Evolutionary conservation across 768 basidiomycete genomes (phyloP), one percentile per base, ranked within the genome.

Genomic region (Leccinellum rugosiceps): DNA sequence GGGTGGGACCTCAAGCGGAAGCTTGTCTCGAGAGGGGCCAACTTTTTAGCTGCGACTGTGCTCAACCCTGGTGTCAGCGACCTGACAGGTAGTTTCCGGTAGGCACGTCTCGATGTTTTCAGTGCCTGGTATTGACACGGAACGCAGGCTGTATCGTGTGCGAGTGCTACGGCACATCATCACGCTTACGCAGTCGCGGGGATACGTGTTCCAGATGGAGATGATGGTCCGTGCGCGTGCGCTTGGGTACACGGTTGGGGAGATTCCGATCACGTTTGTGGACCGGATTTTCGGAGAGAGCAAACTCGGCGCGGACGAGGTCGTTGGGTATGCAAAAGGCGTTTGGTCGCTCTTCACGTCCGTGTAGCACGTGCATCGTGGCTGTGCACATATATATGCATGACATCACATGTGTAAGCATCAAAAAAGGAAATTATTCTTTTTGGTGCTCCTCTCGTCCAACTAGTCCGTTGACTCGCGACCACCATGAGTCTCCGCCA

Each of bases 201-300:
- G 94, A 9, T 96, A 95, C 65, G 94, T 96, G 30, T 95, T 96
- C 78, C 94, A 96, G 78, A 96, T 96, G 94, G 94, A 96, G 71
- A 96, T 95, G 88, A 95, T 95, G 83, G 94, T 93, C 19, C 83
- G 94, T 1, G 94, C 94, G 5, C 81, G 86, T 21, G 84, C 89
- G 2, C 74, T 92, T 55, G 92, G 91, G 6, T 95, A 93, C 73
- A 84, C 81, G 4, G 85, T 96, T 0, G 94, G 92, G 4, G 94
- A 96, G 71, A 83, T 96, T 25, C 94, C 94, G 1, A 96, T 96
- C 60, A 96, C 93, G 3, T 96, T 96, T 65, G 94, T 95, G 46
- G 94, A 96, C 74, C 83, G 94, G 35, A 87, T 96, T 67, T 95
- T 89, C 70, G 94, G 94, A 1, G 92, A 95, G 74, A 94, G 92